Percentiles rank a stretch among this genome's conserved stretches.
These are phyloP conservation scores for Zoysia matrella DNA, from an alignment of 202 grass and related monocot genomes.

Conservation along the genomic window DNA sequence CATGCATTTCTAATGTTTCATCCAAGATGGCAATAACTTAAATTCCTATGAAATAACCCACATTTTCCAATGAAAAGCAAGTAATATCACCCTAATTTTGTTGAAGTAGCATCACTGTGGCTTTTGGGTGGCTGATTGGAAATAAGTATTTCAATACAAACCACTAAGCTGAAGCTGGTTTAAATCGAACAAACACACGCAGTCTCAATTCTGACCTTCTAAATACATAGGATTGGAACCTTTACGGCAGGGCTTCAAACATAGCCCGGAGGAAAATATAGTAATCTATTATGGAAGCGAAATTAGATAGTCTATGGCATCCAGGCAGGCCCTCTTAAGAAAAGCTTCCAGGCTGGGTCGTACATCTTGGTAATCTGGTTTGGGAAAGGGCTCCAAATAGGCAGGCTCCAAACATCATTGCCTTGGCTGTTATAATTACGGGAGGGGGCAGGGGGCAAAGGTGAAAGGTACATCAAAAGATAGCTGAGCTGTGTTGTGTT, in stretches of 20 bases:
- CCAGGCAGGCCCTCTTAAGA: slow-evolving; percentile 56
- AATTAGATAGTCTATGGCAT: slow-evolving; percentile 60
- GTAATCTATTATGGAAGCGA: slow-evolving; percentile 53
- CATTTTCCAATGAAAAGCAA: slow-evolving; percentile 21
- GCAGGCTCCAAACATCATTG: slow-evolving; percentile 65
- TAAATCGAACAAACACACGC: slow-evolving; percentile 43
- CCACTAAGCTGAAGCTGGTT: slow-evolving; percentile 46
- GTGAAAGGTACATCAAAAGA: slow-evolving; percentile 74
- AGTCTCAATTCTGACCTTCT: slow-evolving; percentile 46
- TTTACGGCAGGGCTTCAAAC: neutral
- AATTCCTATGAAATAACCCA: neutral
- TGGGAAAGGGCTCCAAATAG: slow-evolving; percentile 57
- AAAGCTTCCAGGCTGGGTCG: slow-evolving; percentile 69
- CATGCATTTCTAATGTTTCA: neutral
- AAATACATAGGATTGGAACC: slow-evolving; percentile 61
- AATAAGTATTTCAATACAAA: slow-evolving; percentile 48
- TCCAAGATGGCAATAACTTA: neutral
- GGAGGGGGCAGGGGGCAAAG: slow-evolving; percentile 57
- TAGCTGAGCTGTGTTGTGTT: slow-evolving; percentile 58
- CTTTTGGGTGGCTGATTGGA: slow-evolving; percentile 45
- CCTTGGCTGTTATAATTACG: slow-evolving; percentile 71
- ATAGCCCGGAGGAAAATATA: slow-evolving; percentile 17
- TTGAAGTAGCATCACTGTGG: slow-evolving; percentile 16
- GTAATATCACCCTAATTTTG: slow-evolving; percentile 27
- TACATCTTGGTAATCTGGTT: slow-evolving; percentile 85